Base-by-base conservation (phyloP, 164 flowering plant genomes). In the Vitis cinerea region DNA sequence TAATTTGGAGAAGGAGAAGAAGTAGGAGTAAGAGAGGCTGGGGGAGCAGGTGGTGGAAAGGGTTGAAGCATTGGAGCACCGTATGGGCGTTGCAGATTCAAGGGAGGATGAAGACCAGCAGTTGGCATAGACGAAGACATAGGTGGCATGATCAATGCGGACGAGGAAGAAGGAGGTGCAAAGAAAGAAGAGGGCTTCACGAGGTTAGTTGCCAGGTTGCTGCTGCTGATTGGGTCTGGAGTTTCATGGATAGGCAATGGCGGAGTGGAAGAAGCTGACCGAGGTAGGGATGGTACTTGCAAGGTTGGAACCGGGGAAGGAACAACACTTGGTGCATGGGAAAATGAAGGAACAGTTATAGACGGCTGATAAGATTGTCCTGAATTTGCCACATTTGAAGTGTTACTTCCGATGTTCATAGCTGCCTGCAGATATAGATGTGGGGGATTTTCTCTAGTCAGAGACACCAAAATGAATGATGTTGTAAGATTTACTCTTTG, bases 31-130 rank as follows among this genome's bases (percentile, higher is more conserved):
- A 79, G 84, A 67, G 88, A 82, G n/a, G 79, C 66, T 19, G 87
- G 81, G 17, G 87, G 85, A 9, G 78, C 71, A 5, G 90, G 88
- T 14, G 88, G 91, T 27, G 86, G 90, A 56, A 84, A 83, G 15
- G 86, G 87, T 72, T 81, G 86, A 61, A 84, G 85, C 73, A 83
- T 1, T 65, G 87, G 89, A 27, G 82, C 71, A 44, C 88, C 86
- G 72, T 79, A 75, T 12, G 84, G 83, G 16, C 74, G 80, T 70
- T 82, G 89, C 52, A 72, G 60, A 73, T 52, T 81, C 23, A 73
- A 57, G 23, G 86, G 76, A 48, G 85, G 80, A 67, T 71, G 74
- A 59, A 61, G 72, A 47, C 78, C 14, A 66, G 77, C 69, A 6
- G 72, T 65, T 54, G 83, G 78, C 61, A 56, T 11, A n/a, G 81